Evolutionary conservation across 1,139 yeast species (phyloP).

Genomic region (Scheffersomyces insectosa): DNA sequence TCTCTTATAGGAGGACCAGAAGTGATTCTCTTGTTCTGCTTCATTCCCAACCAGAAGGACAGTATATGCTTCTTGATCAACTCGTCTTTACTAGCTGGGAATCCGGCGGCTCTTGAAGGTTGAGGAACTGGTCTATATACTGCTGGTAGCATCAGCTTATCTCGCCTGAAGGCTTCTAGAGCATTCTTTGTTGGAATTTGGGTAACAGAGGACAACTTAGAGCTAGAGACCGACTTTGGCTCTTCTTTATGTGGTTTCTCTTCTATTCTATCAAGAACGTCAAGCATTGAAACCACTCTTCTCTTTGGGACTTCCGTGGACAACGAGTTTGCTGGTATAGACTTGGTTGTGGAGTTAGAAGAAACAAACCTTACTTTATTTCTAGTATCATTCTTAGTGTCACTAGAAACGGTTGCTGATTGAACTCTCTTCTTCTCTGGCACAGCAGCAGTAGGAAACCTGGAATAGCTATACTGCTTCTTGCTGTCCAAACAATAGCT

Average conservation of each 20-base stretch:
- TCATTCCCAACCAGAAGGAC: background rate
- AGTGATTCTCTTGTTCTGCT: background rate
- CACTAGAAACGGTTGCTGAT: background rate
- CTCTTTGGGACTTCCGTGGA: no score
- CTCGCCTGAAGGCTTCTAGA: no score
- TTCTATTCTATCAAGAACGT: no score
- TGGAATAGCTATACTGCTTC: slow-evolving; percentile 32
- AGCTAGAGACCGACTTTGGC: no score
- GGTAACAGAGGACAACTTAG: background rate
- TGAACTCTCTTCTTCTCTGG: background rate
- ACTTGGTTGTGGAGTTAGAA: no score
- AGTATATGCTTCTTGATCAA: background rate
- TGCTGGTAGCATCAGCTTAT: no score
- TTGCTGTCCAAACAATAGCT: slow-evolving; percentile 35
- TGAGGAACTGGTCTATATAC: no score
- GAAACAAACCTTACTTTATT: no score
- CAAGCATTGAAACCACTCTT: no score
- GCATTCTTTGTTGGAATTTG: background rate
- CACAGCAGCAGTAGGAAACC: slow-evolving; percentile 22
- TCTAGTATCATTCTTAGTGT: background rate
- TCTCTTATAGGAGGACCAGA: background rate
- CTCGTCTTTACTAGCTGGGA: slow-evolving; percentile 3
- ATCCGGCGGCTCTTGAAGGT: slow-evolving; percentile 1
- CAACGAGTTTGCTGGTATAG: no score
- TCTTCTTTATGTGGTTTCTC: no score